Evolutionary conservation across 805 yeast species (phyloP).

Genomic region (Monosporozyma aerobia): DNA sequence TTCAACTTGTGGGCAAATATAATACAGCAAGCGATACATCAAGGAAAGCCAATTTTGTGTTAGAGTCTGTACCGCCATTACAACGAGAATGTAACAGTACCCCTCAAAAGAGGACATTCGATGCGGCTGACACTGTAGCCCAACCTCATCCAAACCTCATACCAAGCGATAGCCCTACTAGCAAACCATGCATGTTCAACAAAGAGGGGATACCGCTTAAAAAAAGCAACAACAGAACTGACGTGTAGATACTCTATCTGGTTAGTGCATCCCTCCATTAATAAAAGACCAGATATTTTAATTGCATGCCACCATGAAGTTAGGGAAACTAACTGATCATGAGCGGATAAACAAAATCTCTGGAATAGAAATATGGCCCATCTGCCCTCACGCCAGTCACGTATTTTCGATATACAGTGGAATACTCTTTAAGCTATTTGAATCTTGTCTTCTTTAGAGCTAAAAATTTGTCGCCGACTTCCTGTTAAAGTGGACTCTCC

Average conservation of each 20-base stretch:
- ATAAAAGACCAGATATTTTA: too few species aligned
- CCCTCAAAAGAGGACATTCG: conserved; percentile 3
- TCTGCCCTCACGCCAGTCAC: too few species aligned
- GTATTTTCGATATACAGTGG: too few species aligned
- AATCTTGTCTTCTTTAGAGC: too few species aligned
- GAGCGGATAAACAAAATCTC: too few species aligned
- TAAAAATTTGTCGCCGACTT: too few species aligned
- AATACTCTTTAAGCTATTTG: too few species aligned
- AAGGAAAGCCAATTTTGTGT: conserved; percentile 9
- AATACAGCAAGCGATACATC: conserved; percentile 23
- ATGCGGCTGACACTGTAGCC: not conserved
- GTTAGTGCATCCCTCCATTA: not conserved
- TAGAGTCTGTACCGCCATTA: not conserved
- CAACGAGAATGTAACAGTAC: not conserved
- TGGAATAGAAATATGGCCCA: too few species aligned
- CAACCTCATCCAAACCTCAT: not conserved
- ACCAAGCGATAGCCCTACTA: not conserved
- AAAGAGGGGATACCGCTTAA: not conserved
- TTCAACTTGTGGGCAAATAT: conserved; percentile 38
- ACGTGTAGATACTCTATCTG: not conserved
- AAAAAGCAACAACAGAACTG: not conserved
- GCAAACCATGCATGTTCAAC: not conserved
- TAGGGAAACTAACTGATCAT: too few species aligned
- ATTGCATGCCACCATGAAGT: too few species aligned
- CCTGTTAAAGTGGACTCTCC: too few species aligned